These are phyloP conservation scores for Sugiyamaella grinbergsii DNA, from an alignment of 1,139 yeast genomes.

Conservation along the genomic window DNA sequence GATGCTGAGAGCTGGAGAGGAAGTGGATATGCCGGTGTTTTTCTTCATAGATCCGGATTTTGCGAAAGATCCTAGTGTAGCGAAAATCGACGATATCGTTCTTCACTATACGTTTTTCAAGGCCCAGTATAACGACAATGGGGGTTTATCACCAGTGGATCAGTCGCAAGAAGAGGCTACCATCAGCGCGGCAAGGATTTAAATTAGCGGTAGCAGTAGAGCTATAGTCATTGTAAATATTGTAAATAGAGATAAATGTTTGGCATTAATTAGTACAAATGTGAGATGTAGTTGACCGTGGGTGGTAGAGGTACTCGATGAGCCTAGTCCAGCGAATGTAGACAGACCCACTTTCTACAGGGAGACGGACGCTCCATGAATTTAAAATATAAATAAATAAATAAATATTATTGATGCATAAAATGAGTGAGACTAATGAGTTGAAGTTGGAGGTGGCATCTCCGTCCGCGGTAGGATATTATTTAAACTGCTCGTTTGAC, in stretches of 20 bases:
- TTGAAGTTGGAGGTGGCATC: slow-evolving; percentile 28
- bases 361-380: no score
- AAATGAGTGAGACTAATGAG: slow-evolving; percentile 1
- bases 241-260: slow-evolving; percentile 18
- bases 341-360: no score
- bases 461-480: slow-evolving; percentile 29
- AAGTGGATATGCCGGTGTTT: slow-evolving; percentile 98
- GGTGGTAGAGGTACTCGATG: no score
- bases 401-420: slow-evolving; percentile 8
- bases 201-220: neutral
- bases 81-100: slow-evolving; percentile 85
- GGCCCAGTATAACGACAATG: slow-evolving; percentile 42
- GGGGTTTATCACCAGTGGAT: slow-evolving; percentile 34
- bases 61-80: slow-evolving; percentile 91
- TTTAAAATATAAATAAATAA: slow-evolving; percentile 11
- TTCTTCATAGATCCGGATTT: slow-evolving; percentile 98
- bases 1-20: slow-evolving; percentile 90
- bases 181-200: slow-evolving; percentile 1
- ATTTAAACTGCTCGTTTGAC: neutral
- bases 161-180: slow-evolving; percentile 10
- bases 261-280: no score
- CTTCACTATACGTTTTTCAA: slow-evolving; percentile 90
- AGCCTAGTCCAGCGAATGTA: no score
- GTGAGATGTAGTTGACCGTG: no score
- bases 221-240: slow-evolving; percentile 15